Conservation (phyloP, 129 eudicot species). For the carrot (Daucus carota) region DNA sequence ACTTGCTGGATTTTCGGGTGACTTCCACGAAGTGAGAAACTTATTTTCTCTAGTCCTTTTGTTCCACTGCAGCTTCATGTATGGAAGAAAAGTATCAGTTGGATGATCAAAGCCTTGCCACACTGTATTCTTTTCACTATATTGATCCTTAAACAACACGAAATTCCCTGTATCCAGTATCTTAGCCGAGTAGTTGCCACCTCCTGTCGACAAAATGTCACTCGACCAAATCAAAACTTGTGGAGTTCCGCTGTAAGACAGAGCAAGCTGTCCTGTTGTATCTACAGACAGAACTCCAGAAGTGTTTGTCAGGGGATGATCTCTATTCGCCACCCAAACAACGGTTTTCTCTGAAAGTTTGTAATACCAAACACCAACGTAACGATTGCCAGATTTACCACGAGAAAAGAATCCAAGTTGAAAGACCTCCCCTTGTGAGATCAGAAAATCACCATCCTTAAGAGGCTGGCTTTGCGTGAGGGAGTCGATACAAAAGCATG, state of each 20-base stretch:
- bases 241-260: background rate
- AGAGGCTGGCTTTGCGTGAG: background rate
- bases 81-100: conserved; percentile 17
- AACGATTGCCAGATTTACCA: background rate
- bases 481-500: background rate
- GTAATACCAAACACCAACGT: conserved; percentile 7
- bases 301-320: background rate
- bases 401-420: conserved; percentile 1
- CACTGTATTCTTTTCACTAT: background rate
- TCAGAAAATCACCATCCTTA: background rate
- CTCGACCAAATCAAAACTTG: conserved; percentile 10
- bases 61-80: conserved; percentile 21
- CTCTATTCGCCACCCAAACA: conserved; percentile 14
- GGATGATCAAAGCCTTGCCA: conserved; percentile 31
- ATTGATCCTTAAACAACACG: background rate
- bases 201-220: background rate
- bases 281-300: conserved; percentile 10
- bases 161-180: conserved; percentile 21
- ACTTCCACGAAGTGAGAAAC: conserved; percentile 15
- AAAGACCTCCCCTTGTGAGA: background rate
- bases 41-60: conserved; percentile 7
- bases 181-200: background rate
- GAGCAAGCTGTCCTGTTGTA: conserved; percentile 7
- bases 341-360: background rate
- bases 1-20: conserved; percentile 17